phyloP scores from a whole-genome alignment of 441 rosid species.

The Croton laevigatus region DNA sequence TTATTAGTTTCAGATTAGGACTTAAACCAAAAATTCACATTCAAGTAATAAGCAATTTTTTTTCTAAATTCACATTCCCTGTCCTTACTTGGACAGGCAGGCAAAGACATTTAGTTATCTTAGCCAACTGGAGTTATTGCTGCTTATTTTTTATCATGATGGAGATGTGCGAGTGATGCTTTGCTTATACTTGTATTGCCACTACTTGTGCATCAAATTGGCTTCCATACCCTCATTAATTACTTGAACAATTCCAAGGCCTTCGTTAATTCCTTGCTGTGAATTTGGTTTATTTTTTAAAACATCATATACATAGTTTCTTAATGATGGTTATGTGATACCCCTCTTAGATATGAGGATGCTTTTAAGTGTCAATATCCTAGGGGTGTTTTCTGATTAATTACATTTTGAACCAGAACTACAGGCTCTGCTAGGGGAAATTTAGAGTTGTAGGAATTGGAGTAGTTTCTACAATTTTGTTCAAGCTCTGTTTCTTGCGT shows the following conservation, averaged over 20 bases:
- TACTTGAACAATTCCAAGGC: not conserved
- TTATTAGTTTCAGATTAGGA: not conserved
- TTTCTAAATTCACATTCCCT: not conserved
- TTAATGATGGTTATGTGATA: not conserved
- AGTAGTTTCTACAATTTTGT: not conserved
- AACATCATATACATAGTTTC: not conserved
- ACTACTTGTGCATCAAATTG: no score
- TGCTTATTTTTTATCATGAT: no score
- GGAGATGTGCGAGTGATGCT: no score
- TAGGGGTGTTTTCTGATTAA: not conserved
- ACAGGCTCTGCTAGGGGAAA: not conserved
- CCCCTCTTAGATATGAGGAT: not conserved
- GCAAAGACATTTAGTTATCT: no score
- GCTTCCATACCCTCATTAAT: no score
- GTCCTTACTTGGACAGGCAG: no score
- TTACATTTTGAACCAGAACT: not conserved
- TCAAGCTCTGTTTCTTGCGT: constrained; percentile 5
- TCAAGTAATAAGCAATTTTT: not conserved
- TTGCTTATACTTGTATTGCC: no score
- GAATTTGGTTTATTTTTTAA: not conserved
- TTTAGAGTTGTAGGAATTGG: not conserved
- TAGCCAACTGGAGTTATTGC: no score
- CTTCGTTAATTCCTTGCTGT: no score
- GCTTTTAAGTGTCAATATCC: not conserved
- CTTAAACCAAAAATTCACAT: not conserved